Percentiles rank a stretch among this genome's conserved stretches.
These are phyloP conservation scores for Rubus idaeus DNA, from an alignment of 306 rosid genomes.

Conservation along the genomic window DNA sequence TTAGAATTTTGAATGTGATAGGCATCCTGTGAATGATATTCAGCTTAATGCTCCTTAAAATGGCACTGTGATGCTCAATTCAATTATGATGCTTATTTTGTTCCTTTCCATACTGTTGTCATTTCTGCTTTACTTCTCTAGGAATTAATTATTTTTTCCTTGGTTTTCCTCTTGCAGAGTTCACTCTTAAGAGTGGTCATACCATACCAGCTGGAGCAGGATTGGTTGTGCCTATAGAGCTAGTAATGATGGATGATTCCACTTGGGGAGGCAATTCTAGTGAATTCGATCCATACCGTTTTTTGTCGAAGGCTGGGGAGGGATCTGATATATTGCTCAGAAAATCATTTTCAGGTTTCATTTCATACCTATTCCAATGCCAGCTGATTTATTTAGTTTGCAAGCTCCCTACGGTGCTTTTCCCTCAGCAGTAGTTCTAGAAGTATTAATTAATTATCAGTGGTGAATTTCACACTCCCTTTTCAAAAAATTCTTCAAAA, in stretches of 20 bases:
- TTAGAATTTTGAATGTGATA: not conserved
- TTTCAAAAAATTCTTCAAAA: too few relatives aligned
- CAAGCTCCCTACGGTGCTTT: not conserved
- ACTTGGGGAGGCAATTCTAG: conserved; percentile 73
- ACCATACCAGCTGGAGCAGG: conserved; percentile 72
- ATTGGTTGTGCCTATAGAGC: conserved; percentile 65
- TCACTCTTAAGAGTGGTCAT: conserved; percentile 54
- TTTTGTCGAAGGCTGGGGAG: conserved; percentile 45
- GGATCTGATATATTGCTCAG: conserved; percentile 36
- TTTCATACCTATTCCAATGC: conserved; percentile 10
- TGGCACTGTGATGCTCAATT: not conserved
- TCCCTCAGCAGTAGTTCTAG: not conserved
- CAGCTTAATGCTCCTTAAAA: not conserved
- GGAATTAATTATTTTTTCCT: conserved; percentile 27
- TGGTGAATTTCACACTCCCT: too few relatives aligned
- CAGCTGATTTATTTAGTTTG: not conserved
- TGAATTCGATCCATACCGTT: conserved; percentile 71
- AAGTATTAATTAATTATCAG: not conserved
- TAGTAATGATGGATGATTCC: conserved; percentile 64
- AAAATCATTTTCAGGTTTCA: conserved; percentile 35
- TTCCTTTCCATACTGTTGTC: not conserved
- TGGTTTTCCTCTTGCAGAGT: conserved; percentile 41
- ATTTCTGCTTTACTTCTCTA: not conserved
- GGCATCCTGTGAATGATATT: not conserved
- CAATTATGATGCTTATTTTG: not conserved